Conservation (phyloP, 352 stramenopile species). For the Pythium oligandrum region DNA sequence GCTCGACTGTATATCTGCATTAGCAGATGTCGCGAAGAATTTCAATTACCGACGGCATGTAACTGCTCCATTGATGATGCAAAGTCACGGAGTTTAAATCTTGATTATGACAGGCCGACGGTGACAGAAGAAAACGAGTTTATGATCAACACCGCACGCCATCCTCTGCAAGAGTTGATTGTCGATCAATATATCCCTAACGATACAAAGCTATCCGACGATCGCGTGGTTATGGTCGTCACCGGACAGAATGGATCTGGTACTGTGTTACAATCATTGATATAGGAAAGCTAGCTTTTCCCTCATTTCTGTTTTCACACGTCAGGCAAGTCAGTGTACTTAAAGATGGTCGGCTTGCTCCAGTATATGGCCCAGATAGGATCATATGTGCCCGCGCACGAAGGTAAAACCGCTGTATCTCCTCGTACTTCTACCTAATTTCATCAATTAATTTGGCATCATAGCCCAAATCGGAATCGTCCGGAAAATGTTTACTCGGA, state of each 20-base stretch:
- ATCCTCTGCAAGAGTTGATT: constrained; percentile 81
- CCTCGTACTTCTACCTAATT: not conserved
- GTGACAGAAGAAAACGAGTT: constrained; percentile 48
- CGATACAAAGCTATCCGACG: constrained; percentile 42
- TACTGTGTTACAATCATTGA: constrained; percentile 12
- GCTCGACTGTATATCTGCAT: constrained; percentile 68
- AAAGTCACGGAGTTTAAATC: not conserved
- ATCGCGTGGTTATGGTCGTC: constrained; percentile 54
- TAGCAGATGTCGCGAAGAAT: constrained; percentile 52
- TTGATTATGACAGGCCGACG: constrained; percentile 27
- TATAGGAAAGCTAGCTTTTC: too few species aligned
- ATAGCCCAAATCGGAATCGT: constrained; percentile 72
- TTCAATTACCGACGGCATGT: constrained; percentile 75
- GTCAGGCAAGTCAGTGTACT: constrained; percentile 81
- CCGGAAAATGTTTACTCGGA: constrained; percentile 72
- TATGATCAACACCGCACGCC: constrained; percentile 50
- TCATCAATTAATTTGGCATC: constrained; percentile 1
- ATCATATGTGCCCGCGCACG: constrained; percentile 67
- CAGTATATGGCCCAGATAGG: constrained; percentile 86
- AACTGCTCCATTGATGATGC: not conserved
- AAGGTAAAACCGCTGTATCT: constrained; percentile 31
- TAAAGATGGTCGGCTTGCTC: constrained; percentile 82
- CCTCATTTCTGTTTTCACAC: not conserved
- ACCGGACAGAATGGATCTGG: constrained; percentile 85
- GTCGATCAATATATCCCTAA: constrained; percentile 85